Evolutionary conservation across 2,329 filamentous ascomycete genomes (phyloP).

Genomic region (Colletotrichum tanaceti): DNA sequence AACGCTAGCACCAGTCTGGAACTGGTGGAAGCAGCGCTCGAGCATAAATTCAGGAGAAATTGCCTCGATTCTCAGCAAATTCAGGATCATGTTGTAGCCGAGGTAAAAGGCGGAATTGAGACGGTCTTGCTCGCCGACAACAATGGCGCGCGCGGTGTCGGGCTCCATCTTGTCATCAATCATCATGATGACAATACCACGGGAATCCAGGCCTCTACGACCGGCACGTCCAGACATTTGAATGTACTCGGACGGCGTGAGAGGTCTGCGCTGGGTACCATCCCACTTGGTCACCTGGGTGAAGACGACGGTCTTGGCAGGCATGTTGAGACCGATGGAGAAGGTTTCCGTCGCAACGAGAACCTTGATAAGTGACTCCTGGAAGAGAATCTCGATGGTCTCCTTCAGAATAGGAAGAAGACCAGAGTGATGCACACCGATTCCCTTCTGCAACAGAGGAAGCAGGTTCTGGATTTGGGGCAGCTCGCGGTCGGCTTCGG

Average conservation of each 20-base stretch:
- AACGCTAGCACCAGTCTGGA: slow-evolving; percentile 93
- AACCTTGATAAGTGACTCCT: slow-evolving; percentile 97
- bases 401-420: slow-evolving; percentile 96
- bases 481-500: slow-evolving; percentile 88
- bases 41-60: slow-evolving; percentile 99
- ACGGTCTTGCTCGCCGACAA: slow-evolving; percentile 95
- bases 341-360: slow-evolving; percentile 98
- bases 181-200: slow-evolving; percentile 99
- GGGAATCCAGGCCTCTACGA: slow-evolving; percentile 95
- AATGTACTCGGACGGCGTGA: slow-evolving; percentile 96
- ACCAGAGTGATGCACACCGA: slow-evolving; percentile 97
- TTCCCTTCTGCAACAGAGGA: slow-evolving; percentile 88
- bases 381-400: slow-evolving; percentile 98
- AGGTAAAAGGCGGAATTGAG: slow-evolving; percentile 98
- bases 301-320: slow-evolving; percentile 99
- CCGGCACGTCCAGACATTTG: slow-evolving; percentile 99
- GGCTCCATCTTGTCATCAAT: slow-evolving; percentile 97
- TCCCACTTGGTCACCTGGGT: slow-evolving; percentile 97
- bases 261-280: slow-evolving; percentile 80
- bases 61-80: slow-evolving; percentile 96
- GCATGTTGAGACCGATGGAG: slow-evolving; percentile 99
- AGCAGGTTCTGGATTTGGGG: slow-evolving; percentile 93
- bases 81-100: slow-evolving; percentile 99
- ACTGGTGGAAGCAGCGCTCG: slow-evolving; percentile 98
- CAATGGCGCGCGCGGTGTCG: slow-evolving; percentile 91